Percentiles rank a stretch among this genome's conserved stretches.
Conservation (phyloP, 768 basidiomycete species). For the Boletus rubescentipes region DNA sequence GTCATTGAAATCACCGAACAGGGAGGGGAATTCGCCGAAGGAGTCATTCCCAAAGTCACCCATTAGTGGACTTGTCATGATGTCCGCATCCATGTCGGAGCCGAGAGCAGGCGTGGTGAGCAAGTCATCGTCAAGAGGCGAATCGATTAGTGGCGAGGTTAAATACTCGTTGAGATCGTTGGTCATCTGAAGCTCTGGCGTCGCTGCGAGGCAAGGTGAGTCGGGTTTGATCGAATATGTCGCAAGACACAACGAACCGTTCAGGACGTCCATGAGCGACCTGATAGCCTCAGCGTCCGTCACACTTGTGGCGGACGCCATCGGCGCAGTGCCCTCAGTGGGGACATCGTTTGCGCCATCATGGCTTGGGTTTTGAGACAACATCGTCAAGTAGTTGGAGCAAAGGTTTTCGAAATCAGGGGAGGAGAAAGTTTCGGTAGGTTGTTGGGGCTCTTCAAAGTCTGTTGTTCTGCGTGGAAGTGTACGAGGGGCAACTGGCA, state of each 20-base stretch:
- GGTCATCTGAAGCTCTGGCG: conserved; percentile 39
- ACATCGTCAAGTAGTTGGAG: conserved; percentile 69
- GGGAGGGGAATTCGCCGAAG: conserved; percentile 32
- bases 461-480: conserved; percentile 43
- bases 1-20: conserved; percentile 29
- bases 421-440: conserved; percentile 23
- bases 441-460: conserved; percentile 33
- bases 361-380: conserved; percentile 49
- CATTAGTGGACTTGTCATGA: conserved; percentile 44
- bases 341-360: conserved; percentile 35
- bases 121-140: conserved; percentile 46
- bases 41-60: conserved; percentile 35
- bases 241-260: conserved; percentile 28
- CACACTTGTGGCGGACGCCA: conserved; percentile 19
- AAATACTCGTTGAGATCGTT: conserved; percentile 43
- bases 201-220: conserved; percentile 5
- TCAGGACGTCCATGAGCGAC: conserved; percentile 40
- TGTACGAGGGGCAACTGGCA: conserved; percentile 68
- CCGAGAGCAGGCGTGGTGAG: conserved; percentile 44
- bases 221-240: accelerated
- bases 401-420: conserved; percentile 48
- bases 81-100: conserved; percentile 35
- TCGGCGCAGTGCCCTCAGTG: conserved; percentile 26
- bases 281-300: conserved; percentile 34
- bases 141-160: conserved; percentile 48